phyloP scores from a whole-genome alignment of 805 yeast genomes.

The Monosporozyma aerobia region DNA sequence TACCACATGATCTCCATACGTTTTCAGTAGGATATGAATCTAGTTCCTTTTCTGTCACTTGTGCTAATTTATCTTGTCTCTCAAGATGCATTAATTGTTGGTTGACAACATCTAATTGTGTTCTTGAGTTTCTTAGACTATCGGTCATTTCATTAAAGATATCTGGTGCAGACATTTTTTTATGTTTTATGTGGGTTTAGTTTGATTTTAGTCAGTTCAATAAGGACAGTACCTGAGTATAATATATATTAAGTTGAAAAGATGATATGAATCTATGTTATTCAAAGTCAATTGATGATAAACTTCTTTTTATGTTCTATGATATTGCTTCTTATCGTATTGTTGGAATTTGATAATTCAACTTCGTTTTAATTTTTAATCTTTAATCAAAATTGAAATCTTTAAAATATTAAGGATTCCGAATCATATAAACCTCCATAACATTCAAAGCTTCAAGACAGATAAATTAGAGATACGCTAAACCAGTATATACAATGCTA shows the following conservation, averaged over 20 bases:
- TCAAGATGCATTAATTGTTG: constrained; percentile 24
- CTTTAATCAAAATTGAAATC: background rate
- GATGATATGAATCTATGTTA: too few species aligned
- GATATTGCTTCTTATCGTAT: constrained; percentile 1
- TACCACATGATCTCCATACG: constrained; percentile 85
- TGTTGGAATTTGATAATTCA: background rate
- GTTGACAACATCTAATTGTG: constrained; percentile 24
- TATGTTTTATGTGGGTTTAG: background rate
- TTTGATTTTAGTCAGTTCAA: background rate
- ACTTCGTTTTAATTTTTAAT: background rate
- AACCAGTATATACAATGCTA: background rate
- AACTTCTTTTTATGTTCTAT: background rate
- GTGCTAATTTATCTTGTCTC: constrained; percentile 38
- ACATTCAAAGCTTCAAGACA: background rate
- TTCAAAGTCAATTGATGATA: background rate
- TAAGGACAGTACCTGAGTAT: too few species aligned
- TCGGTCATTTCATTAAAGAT: constrained; percentile 19
- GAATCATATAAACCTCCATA: background rate
- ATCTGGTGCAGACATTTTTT: constrained; percentile 3
- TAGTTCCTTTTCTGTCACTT: constrained; percentile 50
- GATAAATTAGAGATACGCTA: too few species aligned
- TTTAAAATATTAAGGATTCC: background rate
- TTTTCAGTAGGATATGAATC: constrained; percentile 37
- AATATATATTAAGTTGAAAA: too few species aligned
- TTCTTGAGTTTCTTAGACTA: constrained; percentile 20